Evolutionary conservation across 1,284 basidiomycete genomes (phyloP).

Genomic region (Irpex lacteus): DNA sequence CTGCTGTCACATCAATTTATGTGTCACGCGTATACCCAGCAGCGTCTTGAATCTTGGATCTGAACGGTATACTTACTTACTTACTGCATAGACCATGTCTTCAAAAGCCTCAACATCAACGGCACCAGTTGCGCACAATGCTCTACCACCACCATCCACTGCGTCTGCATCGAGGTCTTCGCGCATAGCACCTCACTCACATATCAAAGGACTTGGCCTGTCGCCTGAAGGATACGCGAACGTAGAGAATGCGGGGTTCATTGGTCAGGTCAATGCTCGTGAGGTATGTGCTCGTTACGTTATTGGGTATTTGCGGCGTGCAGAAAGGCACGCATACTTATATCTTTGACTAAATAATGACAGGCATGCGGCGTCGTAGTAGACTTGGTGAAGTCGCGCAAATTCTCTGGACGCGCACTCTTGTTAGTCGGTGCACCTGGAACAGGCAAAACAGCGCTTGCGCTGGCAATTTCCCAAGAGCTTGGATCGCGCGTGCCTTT

Average conservation of each 20-base stretch:
- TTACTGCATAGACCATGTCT: conserved; percentile 3
- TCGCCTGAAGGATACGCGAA: conserved; percentile 82
- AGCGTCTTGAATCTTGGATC: not conserved
- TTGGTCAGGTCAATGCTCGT: conserved; percentile 87
- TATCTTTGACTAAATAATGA: not conserved
- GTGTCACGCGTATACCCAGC: not conserved
- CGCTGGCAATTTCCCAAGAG: conserved; percentile 92
- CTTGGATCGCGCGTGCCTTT: conserved; percentile 95
- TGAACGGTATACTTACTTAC: not conserved
- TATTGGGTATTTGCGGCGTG: not conserved
- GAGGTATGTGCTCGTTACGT: conserved; percentile 56
- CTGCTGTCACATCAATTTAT: not conserved
- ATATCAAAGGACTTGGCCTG: conserved; percentile 95
- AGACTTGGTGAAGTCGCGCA: conserved; percentile 87
- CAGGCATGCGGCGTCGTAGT: conserved; percentile 90
- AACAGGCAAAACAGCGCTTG: conserved; percentile 95
- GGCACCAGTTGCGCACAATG: conserved; percentile 67
- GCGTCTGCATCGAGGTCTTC: conserved; percentile 67
- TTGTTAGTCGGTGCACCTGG: conserved; percentile 89
- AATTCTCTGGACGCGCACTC: conserved; percentile 89
- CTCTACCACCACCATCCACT: conserved; percentile 63
- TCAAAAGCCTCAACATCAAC: conserved; percentile 33
- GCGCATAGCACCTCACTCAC: conserved; percentile 90
- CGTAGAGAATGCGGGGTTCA: conserved; percentile 79
- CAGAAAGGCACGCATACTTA: conserved; percentile 2